Base-by-base conservation (phyloP, 129 eudicot genomes). In the Calendula officinalis region DNA sequence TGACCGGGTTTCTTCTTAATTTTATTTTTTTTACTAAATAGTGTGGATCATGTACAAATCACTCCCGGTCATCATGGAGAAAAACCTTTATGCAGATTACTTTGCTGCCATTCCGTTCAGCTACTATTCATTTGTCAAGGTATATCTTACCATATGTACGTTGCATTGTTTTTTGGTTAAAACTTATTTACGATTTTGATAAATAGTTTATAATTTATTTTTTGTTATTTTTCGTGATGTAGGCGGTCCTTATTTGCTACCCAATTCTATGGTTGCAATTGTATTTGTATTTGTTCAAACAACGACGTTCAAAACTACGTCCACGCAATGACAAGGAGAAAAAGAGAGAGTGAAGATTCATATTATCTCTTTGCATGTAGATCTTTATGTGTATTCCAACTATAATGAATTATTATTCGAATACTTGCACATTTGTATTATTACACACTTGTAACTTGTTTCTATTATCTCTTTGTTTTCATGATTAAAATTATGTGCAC, bases 11-110 rank as follows among this genome's bases (percentile, higher is more conserved):
- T 50, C 34, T 52, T 8, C 56, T 37, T 15, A 33, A 8, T 34
- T 13, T 36, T 39, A 6, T 54, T 43, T 35, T 37, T 53, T 44
- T 7, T n/a, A 61, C 65, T 38, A 8, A 60, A 72, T 74, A 92
- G 99, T 92, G 87, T 88, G 91, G 96, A 78, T 88, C 56, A 92
- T 92, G 95, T 92, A 88, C 76, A 77, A 86, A 71, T 83, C 95
- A 47, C 99, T 92, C 54, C 96, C 95, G 0, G 62, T 77, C 56
- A 77, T 88, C 69, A 77, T 75, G 87, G 75, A 79, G 76, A 84
- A 79, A 58, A 77, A 83, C 41, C 85, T 92, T 13, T 85, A 83
- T 57, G 82, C 77, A 65, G 79, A 85, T 67, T 66, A 70, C 52
- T 85, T 85, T 62, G 70, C 74, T 56, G 57, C 51, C 63, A 74